Percentiles rank a stretch among this genome's conserved stretches.
Conservation (phyloP, 2,329 filamentous ascomycete species). For the Clonostachys byssicola region DNA sequence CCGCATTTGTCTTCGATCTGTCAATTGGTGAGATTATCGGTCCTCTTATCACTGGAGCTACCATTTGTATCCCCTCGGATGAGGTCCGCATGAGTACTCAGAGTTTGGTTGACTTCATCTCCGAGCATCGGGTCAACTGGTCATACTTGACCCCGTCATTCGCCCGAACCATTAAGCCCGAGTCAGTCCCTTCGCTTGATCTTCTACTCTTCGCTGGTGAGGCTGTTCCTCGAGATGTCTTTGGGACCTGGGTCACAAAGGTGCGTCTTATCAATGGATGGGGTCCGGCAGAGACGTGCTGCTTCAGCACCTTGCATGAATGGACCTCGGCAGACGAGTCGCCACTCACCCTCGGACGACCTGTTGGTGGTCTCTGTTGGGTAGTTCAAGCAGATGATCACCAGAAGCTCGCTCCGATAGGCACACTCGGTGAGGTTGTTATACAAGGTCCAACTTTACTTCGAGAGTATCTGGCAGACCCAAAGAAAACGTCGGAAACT, state of each 20-base stretch:
- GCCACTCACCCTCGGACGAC: conserved; percentile 3
- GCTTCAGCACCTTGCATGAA: conserved; percentile 4
- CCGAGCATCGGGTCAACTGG: neutral
- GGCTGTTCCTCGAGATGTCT: conserved; percentile 3
- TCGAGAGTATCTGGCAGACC: conserved; percentile 38
- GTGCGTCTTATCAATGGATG: conserved; percentile 6
- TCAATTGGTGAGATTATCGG: conserved; percentile 23
- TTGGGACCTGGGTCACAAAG: conserved; percentile 3
- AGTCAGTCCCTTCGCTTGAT: neutral
- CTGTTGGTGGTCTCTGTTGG: conserved; percentile 6
- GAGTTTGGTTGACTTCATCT: neutral
- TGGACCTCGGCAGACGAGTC: neutral
- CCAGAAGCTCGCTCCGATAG: conserved; percentile 4
- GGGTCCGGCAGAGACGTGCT: conserved; percentile 7
- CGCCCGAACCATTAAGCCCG: neutral
- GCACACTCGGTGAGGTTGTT: conserved; percentile 7
- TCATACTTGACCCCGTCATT: neutral
- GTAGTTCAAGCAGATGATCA: conserved; percentile 5
- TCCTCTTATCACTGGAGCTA: conserved; percentile 9
- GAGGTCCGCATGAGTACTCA: conserved; percentile 8
- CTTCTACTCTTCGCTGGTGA: conserved; percentile 6
- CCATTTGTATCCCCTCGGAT: conserved; percentile 10
- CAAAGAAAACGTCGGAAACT: conserved; percentile 15
- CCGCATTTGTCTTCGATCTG: conserved; percentile 45
- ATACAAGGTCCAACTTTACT: conserved; percentile 28